Conservation (phyloP, 2,329 filamentous ascomycete species). For the Monilinia polystroma region DNA sequence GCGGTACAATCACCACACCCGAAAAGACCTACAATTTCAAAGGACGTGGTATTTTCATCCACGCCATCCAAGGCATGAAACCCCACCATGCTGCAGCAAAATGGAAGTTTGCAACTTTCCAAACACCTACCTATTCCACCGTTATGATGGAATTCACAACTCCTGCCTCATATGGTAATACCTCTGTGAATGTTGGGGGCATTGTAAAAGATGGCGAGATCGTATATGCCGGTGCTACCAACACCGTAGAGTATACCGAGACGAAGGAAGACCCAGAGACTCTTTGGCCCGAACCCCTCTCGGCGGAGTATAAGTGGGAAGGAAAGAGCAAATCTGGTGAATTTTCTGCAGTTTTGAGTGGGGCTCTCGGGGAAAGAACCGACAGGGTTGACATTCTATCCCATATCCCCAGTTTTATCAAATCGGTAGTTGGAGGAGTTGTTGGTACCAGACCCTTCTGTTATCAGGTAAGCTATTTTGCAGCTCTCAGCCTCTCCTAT, state of each 20-base stretch:
- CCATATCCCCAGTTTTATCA: conserved; percentile 92
- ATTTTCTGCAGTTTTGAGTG: conserved; percentile 67
- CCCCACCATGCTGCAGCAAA: conserved; percentile 88
- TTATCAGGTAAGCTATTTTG: conserved; percentile 70
- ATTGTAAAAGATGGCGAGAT: conserved; percentile 80
- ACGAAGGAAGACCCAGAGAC: conserved; percentile 72
- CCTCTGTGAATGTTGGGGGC: conserved; percentile 77
- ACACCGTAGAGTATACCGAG: conserved; percentile 68
- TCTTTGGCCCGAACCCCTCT: conserved; percentile 83
- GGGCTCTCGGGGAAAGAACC: conserved; percentile 63
- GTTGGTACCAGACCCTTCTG: conserved; percentile 96
- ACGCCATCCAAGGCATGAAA: conserved; percentile 97
- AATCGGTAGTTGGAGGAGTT: conserved; percentile 86
- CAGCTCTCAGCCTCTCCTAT: background rate
- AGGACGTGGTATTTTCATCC: conserved; percentile 75
- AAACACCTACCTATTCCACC: conserved; percentile 81
- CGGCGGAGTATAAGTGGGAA: conserved; percentile 73
- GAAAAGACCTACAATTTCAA: conserved; percentile 79
- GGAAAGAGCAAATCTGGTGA: conserved; percentile 77
- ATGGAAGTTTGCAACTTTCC: conserved; percentile 95
- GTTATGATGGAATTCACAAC: conserved; percentile 96
- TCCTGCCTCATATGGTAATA: conserved; percentile 86
- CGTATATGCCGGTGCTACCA: conserved; percentile 66
- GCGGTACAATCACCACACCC: conserved; percentile 81
- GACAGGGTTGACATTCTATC: conserved; percentile 96